Evolutionary conservation across 495 filamentous ascomycete genomes (phyloP).

Genomic region (Annulohypoxylon stygium): DNA sequence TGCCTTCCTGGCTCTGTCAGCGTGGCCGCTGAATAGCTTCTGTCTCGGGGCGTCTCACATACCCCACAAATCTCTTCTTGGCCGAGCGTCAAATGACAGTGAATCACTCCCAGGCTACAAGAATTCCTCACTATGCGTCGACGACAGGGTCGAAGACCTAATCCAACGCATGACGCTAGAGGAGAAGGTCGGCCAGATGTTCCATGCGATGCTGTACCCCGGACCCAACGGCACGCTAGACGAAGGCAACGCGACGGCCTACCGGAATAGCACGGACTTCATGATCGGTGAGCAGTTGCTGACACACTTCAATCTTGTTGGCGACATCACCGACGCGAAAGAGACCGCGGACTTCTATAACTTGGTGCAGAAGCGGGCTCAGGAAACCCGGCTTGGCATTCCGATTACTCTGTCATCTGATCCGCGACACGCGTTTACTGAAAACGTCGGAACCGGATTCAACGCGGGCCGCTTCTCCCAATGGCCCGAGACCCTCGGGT

Average conservation of each 20-base stretch:
- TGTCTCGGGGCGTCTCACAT: slow-evolving; percentile 1
- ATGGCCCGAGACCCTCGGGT: slow-evolving; percentile 48
- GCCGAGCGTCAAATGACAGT: background rate
- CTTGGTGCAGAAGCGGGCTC: slow-evolving; percentile 37
- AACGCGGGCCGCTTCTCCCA: slow-evolving; percentile 43
- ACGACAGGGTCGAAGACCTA: slow-evolving; percentile 69
- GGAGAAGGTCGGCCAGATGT: slow-evolving; percentile 72
- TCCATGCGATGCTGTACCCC: slow-evolving; percentile 54
- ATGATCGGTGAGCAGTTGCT: slow-evolving; percentile 43
- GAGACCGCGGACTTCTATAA: slow-evolving; percentile 41
- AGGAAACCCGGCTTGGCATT: slow-evolving; percentile 46
- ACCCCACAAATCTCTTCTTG: background rate
- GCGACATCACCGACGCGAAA: slow-evolving; percentile 26
- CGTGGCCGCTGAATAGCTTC: slow-evolving; percentile 18
- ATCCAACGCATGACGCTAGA: slow-evolving; percentile 71
- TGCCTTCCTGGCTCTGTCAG: slow-evolving; percentile 28
- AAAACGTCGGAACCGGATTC: slow-evolving; percentile 45
- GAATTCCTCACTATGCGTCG: slow-evolving; percentile 53
- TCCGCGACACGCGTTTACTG: slow-evolving; percentile 43
- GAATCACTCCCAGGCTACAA: slow-evolving; percentile 21
- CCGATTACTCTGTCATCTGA: slow-evolving; percentile 45
- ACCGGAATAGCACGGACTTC: slow-evolving; percentile 41
- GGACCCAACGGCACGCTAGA: slow-evolving; percentile 44
- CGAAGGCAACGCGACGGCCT: slow-evolving; percentile 17
- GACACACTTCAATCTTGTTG: slow-evolving; percentile 45